Evolutionary conservation across 1,139 yeast species (phyloP).

Genomic region (Yamadazyma atmosphaerica): DNA sequence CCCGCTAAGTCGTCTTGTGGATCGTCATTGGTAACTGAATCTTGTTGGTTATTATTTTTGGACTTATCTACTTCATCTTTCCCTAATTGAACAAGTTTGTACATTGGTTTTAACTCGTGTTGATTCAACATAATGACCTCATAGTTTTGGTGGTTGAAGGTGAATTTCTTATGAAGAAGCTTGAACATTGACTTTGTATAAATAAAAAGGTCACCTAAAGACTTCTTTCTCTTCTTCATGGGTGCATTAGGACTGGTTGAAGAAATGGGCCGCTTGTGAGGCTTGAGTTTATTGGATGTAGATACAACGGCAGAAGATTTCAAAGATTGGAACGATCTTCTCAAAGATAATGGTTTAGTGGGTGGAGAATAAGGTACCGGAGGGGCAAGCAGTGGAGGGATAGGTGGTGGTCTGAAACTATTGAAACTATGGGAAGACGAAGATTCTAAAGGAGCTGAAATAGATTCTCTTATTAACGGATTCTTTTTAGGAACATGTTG

Average conservation of each 20-base stretch:
- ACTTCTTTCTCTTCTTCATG: background rate
- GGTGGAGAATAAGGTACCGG: background rate
- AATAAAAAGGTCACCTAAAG: background rate
- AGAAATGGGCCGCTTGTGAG: background rate
- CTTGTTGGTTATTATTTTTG: background rate
- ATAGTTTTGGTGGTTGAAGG: conserved; percentile 1
- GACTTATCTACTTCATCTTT: background rate
- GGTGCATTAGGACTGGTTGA: background rate
- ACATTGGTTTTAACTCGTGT: background rate
- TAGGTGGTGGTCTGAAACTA: background rate
- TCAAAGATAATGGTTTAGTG: background rate
- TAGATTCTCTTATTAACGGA: background rate
- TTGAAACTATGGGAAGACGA: background rate
- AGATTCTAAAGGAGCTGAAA: conserved; percentile 2
- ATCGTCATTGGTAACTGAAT: background rate
- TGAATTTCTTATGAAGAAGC: background rate
- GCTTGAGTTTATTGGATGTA: background rate
- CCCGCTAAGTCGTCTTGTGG: background rate
- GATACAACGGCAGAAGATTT: background rate
- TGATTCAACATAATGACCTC: background rate
- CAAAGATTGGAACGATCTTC: background rate
- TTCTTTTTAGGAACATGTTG: conserved; percentile 4
- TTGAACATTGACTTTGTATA: background rate
- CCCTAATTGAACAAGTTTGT: background rate
- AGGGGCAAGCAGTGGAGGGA: background rate